Evolutionary conservation across 768 basidiomycete species (phyloP).

Genomic region (Auriscalpium microsporum): DNA sequence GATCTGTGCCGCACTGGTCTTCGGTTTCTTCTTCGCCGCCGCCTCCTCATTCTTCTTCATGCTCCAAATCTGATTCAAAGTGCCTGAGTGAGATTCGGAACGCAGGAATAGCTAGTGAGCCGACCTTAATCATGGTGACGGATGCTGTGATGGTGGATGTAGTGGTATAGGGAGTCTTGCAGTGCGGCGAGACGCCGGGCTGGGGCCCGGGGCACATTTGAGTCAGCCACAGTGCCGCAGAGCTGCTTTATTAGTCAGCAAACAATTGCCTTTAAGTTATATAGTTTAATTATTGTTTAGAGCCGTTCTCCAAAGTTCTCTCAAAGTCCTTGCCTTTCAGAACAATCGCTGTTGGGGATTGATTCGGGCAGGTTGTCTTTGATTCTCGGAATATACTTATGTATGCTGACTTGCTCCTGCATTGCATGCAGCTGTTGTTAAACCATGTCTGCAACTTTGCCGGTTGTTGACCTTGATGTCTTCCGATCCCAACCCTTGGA

Average conservation of each 20-base stretch:
- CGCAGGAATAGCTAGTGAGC: background rate
- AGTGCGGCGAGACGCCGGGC: background rate
- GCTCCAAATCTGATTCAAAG: constrained; percentile 75
- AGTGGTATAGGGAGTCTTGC: constrained; percentile 10
- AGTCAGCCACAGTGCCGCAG: too few species aligned
- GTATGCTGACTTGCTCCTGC: too few species aligned
- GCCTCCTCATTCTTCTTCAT: constrained; percentile 99
- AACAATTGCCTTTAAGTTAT: too few species aligned
- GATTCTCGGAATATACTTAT: too few species aligned
- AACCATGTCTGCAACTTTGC: constrained; percentile 42
- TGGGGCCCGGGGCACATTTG: too few species aligned
- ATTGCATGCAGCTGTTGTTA: background rate
- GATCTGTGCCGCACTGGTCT: constrained; percentile 96
- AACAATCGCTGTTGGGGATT: too few species aligned
- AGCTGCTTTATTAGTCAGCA: too few species aligned
- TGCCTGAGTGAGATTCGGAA: constrained; percentile 4
- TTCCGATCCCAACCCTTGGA: constrained; percentile 41
- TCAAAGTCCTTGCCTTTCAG: too few species aligned
- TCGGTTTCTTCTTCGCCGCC: constrained; percentile 95
- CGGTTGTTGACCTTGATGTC: constrained; percentile 70
- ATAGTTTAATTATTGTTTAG: too few species aligned
- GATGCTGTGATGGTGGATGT: background rate
- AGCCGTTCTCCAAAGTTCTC: too few species aligned
- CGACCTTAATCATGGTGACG: constrained; percentile 39
- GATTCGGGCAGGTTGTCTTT: too few species aligned